Evolutionary conservation across 2,329 filamentous ascomycete genomes (phyloP), one percentile per base, ranked within the genome.

Genomic region (Chaetomium olivaceum): DNA sequence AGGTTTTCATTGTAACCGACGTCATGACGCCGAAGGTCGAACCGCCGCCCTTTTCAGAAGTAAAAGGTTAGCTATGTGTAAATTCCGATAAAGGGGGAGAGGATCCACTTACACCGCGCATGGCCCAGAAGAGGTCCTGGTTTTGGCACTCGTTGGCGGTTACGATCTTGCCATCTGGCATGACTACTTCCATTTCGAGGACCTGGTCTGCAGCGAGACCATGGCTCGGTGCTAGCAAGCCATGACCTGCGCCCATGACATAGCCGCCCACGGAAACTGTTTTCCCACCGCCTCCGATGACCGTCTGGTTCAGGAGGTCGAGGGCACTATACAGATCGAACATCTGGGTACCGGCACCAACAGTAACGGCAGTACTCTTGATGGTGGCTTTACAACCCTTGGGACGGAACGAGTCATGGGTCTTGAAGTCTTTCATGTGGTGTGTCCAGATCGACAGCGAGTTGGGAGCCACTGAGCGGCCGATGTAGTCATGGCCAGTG

Each of bases 261-360:
- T 85, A 87, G 0, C 86, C 87, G 11, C 86, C 86, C 1, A 89
- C 85, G 0, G 82, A 79, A 80, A 83, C 77, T 67, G 83, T 85
- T 64, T 83, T 81, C 0, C 84, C 85, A 0, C 80, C 81, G 7
- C 87, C 78, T 0, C 83, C 78, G 3, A 79, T 74, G 0, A 85
- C 51, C 7, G 71, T 71, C 52, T 69, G 74, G 51, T 79, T 79
- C 48, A 77, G 66, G 0, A 73, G 71, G 55, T 81, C 71, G 1
- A 82, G 81, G 11, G 77, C 73, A 19, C 74, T 72, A 54, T 83
- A 78, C 1, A 80, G 74, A 39, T 85, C 79, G 27, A 74, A 75
- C 0, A 77, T 83, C 61, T 81, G 78, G 1, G 85, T 78, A 21
- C 85, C 85, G 3, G 83, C 82, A 1, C 80, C 83, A 19, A 86